Conservation (phyloP, 768 basidiomycete genomes). For the Tephrocybe sp. region DNA sequence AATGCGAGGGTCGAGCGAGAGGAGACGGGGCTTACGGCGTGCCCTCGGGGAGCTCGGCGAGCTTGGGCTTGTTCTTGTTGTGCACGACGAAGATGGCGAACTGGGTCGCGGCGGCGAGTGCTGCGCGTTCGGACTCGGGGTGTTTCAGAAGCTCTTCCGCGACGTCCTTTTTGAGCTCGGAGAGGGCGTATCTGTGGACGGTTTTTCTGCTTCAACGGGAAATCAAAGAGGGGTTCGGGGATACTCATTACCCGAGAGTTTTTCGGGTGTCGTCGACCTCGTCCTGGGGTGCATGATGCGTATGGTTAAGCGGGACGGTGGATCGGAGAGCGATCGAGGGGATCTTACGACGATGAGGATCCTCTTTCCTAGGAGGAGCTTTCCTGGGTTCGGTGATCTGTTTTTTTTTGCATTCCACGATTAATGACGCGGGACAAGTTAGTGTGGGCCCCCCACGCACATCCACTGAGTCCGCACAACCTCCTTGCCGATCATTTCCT, state of each 20-base stretch:
- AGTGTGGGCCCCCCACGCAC: slow-evolving; percentile 45
- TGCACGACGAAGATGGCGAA: slow-evolving; percentile 95
- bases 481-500: slow-evolving; percentile 75
- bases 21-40: slow-evolving; percentile 50
- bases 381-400: slow-evolving; percentile 66
- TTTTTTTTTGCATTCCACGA: too few relatives aligned
- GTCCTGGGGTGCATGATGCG: slow-evolving; percentile 58
- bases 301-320: too few relatives aligned
- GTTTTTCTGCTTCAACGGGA: neutral
- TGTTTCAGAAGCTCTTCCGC: slow-evolving; percentile 62
- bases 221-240: neutral
- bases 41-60: slow-evolving; percentile 68
- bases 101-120: slow-evolving; percentile 61
- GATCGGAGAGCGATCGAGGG: neutral
- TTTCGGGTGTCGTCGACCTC: slow-evolving; percentile 89
- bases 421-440: slow-evolving; percentile 3
- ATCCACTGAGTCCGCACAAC: slow-evolving; percentile 98
- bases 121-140: slow-evolving; percentile 75
- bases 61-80: slow-evolving; percentile 89
- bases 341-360: slow-evolving; percentile 78
- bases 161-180: slow-evolving; percentile 89
- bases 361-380: slow-evolving; percentile 73
- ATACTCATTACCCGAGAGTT: slow-evolving; percentile 70
- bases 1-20: too few relatives aligned
- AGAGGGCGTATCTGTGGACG: slow-evolving; percentile 76